Conservation (phyloP, 1,284 basidiomycete genomes). For the Kwoniella shivajii region DNA sequence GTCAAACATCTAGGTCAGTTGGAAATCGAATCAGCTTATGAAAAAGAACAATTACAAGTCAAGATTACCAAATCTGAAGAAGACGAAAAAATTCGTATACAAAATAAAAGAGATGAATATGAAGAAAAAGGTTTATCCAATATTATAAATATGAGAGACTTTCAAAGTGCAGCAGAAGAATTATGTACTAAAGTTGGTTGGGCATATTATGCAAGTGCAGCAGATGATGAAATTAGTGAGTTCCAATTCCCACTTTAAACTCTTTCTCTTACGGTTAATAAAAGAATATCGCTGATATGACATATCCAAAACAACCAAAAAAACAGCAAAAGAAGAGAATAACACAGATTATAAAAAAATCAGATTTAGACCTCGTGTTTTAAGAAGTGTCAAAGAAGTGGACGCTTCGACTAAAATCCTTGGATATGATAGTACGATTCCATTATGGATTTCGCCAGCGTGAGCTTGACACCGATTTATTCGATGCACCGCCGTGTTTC, state of each 20-base stretch:
- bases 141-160: slow-evolving; percentile 49
- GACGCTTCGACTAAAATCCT: slow-evolving; percentile 77
- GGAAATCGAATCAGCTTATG: slow-evolving; percentile 33
- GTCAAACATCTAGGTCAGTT: slow-evolving; percentile 39
- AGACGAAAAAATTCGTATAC: slow-evolving; percentile 40
- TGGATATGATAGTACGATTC: slow-evolving; percentile 71
- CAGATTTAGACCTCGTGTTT: slow-evolving; percentile 78
- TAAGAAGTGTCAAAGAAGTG: slow-evolving; percentile 68
- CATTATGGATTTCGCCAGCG: slow-evolving; percentile 79
- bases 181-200: slow-evolving; percentile 71
- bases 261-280: too few relatives aligned
- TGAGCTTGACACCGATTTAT: slow-evolving; percentile 18
- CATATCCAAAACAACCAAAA: slow-evolving; percentile 33
- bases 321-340: slow-evolving; percentile 61
- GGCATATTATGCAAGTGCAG: slow-evolving; percentile 79
- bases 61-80: slow-evolving; percentile 41
- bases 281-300: not conserved
- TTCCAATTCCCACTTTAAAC: slow-evolving; percentile 22
- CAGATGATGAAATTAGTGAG: slow-evolving; percentile 78
- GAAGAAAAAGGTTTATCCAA: slow-evolving; percentile 44
- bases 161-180: slow-evolving; percentile 58
- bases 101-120: slow-evolving; percentile 35
- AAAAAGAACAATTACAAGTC: slow-evolving; percentile 38
- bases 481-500: too few relatives aligned
- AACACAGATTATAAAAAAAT: slow-evolving; percentile 73